Evolutionary conservation across 257 asterid genomes (phyloP).

Genomic region (Lycium barbarum): DNA sequence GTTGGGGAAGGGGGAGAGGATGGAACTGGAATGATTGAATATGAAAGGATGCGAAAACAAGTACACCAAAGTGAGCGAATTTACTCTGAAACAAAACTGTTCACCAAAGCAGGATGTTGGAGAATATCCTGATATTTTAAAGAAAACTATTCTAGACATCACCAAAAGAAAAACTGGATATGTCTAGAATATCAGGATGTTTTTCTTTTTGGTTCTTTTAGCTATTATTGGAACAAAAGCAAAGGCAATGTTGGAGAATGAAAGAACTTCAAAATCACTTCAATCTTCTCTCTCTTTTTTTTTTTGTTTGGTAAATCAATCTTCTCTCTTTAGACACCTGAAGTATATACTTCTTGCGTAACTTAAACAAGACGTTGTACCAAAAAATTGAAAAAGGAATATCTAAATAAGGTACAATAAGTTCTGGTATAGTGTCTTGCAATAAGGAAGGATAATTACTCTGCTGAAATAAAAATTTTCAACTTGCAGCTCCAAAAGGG

Average conservation of each 20-base stretch:
- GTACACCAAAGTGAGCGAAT: too few relatives aligned
- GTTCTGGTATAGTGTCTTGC: neutral
- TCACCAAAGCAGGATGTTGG: too few relatives aligned
- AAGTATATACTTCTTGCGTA: neutral
- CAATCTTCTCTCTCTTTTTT: neutral
- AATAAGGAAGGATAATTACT: neutral
- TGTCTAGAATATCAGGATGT: neutral
- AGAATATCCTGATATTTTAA: too few relatives aligned
- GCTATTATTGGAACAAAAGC: neutral
- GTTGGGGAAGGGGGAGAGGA: neutral
- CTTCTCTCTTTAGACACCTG: slow-evolving; percentile 13
- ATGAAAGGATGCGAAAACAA: neutral
- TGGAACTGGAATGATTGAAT: neutral
- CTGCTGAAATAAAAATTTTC: slow-evolving; percentile 34
- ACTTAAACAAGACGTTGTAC: neutral
- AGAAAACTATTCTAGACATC: too few relatives aligned
- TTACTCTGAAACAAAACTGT: too few relatives aligned
- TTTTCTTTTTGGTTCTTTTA: neutral
- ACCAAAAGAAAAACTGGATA: neutral
- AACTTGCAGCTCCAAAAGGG: slow-evolving; percentile 91
- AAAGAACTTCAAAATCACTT: neutral
- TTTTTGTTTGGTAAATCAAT: too few relatives aligned
- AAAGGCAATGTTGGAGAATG: neutral
- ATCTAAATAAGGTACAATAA: neutral
- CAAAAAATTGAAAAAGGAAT: neutral